phyloP scores from a whole-genome alignment of 208 protist genomes.

The Acanthamoeba royreba region DNA sequence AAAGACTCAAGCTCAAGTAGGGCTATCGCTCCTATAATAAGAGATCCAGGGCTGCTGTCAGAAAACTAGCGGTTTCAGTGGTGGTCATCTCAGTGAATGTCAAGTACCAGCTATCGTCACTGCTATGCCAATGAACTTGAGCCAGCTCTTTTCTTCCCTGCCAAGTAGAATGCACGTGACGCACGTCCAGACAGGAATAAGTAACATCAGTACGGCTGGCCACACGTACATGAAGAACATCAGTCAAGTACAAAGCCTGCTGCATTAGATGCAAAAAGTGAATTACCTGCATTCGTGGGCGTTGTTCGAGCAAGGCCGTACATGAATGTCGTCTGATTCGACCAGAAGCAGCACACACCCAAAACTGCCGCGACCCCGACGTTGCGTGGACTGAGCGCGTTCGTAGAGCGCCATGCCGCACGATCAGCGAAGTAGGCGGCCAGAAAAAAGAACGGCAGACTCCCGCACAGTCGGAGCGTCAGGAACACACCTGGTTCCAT shows the following conservation, averaged over 20 bases:
- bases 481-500: background rate
- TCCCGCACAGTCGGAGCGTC: background rate
- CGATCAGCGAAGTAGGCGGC: background rate
- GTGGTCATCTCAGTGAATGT: no score
- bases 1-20: background rate
- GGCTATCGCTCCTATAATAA: background rate
- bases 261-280: no score
- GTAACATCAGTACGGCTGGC: background rate
- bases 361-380: background rate
- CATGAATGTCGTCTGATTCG: background rate
- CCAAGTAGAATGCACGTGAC: background rate
- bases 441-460: constrained; percentile 7
- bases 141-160: background rate
- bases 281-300: background rate
- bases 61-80: no score
- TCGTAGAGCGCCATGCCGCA: background rate
- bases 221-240: no score
- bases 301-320: background rate
- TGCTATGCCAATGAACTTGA: background rate
- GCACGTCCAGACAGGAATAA: background rate
- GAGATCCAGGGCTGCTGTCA: background rate
- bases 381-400: background rate
- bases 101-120: background rate
- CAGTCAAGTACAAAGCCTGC: no score
- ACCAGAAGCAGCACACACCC: background rate